Conservation (phyloP, 1,284 basidiomycete species). For the Phellopilus nigrolimitatus region DNA sequence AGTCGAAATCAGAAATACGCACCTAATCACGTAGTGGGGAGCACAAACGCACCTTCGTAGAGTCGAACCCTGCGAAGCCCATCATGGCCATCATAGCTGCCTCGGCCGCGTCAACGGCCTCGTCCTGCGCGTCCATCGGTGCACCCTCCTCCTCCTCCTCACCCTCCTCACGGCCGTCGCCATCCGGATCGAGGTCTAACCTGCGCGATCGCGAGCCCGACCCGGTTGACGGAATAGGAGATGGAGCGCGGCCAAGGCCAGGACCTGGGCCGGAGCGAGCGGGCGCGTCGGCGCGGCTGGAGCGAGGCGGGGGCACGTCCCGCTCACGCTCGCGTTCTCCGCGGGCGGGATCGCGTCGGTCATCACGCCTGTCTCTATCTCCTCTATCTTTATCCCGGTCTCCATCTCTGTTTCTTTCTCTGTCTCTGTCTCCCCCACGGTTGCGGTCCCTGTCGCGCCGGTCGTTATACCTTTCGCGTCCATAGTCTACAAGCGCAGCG, state of each 20-base stretch:
- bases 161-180: constrained; percentile 32
- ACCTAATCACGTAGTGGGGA: neutral
- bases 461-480: too few relatives aligned
- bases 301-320: constrained; percentile 14
- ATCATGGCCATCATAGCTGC: constrained; percentile 86
- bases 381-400: constrained; percentile 37
- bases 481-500: too few relatives aligned
- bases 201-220: constrained; percentile 5
- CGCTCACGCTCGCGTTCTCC: constrained; percentile 1
- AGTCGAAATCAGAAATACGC: neutral
- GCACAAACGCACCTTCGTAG: constrained; percentile 69
- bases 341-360: constrained; percentile 15
- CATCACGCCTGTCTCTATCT: constrained; percentile 27
- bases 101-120: constrained; percentile 69
- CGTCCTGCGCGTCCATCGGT: constrained; percentile 54
- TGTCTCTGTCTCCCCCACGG: constrained; percentile 36
- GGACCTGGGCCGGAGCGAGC: too few relatives aligned
- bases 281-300: constrained; percentile 23
- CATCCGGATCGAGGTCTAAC: constrained; percentile 34
- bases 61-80: constrained; percentile 85
- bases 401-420: constrained; percentile 31
- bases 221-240: constrained; percentile 23
- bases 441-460: constrained; percentile 14
- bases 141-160: constrained; percentile 55
- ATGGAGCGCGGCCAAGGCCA: too few relatives aligned